A percentile compares a stretch with the other conserved stretches of the same genome.
Evolutionary conservation across 2,329 filamentous ascomycete genomes (phyloP).

Genomic region (Cladosporium sp.): DNA sequence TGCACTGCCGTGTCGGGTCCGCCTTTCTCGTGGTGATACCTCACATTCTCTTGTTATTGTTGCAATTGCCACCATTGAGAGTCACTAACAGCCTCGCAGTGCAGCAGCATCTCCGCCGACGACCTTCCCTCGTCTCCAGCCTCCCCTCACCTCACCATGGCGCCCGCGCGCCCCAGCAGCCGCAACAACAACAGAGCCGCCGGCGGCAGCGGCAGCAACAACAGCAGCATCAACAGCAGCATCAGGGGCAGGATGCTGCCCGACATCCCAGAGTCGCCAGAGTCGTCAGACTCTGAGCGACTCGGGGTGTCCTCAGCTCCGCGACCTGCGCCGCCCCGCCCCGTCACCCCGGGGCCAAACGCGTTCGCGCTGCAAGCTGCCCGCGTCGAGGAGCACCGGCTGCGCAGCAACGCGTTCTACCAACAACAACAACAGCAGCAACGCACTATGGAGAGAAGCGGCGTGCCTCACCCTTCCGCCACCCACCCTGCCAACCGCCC

Average conservation of each 20-base stretch:
- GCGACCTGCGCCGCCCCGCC: not conserved
- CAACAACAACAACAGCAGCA: slow-evolving; percentile 19
- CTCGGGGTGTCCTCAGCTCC: too few relatives aligned
- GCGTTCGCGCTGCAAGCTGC: slow-evolving; percentile 26
- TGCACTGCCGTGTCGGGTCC: slow-evolving; percentile 9
- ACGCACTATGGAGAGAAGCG: slow-evolving; percentile 15
- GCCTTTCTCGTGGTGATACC: too few relatives aligned
- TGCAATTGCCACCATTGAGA: too few relatives aligned
- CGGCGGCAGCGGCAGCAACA: not conserved
- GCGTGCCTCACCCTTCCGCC: slow-evolving; percentile 17
- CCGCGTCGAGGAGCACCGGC: slow-evolving; percentile 21
- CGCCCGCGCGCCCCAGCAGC: not conserved
- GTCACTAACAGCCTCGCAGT: too few relatives aligned
- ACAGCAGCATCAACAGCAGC: not conserved
- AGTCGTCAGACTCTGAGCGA: too few relatives aligned
- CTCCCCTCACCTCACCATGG: not conserved
- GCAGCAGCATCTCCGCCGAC: not conserved
- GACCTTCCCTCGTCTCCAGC: too few relatives aligned
- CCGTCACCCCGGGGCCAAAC: slow-evolving; percentile 22
- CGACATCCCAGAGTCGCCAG: slow-evolving; percentile 7
- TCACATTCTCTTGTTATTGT: too few relatives aligned
- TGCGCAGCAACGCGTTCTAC: slow-evolving; percentile 32
- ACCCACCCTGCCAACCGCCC: slow-evolving; percentile 25
- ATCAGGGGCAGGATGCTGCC: too few relatives aligned
- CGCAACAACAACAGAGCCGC: too few relatives aligned